These are phyloP conservation scores for Pezizomycotina sp. DNA, from an alignment of 2,329 filamentous ascomycete species.

Conservation along the genomic window DNA sequence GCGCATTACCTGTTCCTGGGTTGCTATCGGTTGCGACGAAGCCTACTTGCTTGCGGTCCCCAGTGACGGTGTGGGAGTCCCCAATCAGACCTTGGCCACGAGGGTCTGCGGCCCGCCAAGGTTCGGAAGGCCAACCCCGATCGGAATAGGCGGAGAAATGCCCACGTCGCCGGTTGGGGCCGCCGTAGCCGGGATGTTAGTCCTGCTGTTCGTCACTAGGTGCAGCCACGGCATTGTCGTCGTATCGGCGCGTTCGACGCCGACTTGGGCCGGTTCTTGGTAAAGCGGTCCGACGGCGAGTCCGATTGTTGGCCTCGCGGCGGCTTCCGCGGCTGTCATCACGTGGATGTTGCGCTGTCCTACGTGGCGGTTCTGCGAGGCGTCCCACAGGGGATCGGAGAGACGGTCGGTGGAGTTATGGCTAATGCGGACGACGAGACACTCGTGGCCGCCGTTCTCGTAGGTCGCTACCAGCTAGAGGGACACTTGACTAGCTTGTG, in stretches of 20 bases:
- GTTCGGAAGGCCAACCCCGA: not conserved
- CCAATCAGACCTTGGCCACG: conserved; percentile 1
- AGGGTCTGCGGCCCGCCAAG: not conserved
- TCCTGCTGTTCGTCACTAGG: not conserved
- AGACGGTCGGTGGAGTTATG: conserved; percentile 1
- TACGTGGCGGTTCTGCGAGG: conserved; percentile 2
- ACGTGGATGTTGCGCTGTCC: conserved; percentile 4
- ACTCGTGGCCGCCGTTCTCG: conserved; percentile 3
- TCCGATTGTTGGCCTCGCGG: conserved; percentile 1
- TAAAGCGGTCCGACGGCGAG: conserved; percentile 1
- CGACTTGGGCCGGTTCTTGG: not conserved
- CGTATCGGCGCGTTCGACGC: conserved; percentile 1
- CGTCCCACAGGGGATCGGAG: conserved; percentile 1
- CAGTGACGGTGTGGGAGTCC: conserved; percentile 1
- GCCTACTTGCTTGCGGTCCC: conserved; percentile 2
- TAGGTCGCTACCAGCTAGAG: conserved; percentile 1
- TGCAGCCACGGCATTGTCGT: conserved; percentile 1
- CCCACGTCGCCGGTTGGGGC: conserved; percentile 1
- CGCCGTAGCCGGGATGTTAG: not conserved
- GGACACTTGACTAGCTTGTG: conserved; percentile 2
- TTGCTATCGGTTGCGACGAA: conserved; percentile 4
- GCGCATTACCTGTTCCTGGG: conserved; percentile 1
- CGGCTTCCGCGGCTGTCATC: conserved; percentile 1
- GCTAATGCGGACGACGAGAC: conserved; percentile 2
- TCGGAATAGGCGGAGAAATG: not conserved